A percentile compares a stretch with the other conserved stretches of the same genome.
Evolutionary conservation across 805 yeast species (phyloP).

Genomic region (Scheffersomyces spartinae): DNA sequence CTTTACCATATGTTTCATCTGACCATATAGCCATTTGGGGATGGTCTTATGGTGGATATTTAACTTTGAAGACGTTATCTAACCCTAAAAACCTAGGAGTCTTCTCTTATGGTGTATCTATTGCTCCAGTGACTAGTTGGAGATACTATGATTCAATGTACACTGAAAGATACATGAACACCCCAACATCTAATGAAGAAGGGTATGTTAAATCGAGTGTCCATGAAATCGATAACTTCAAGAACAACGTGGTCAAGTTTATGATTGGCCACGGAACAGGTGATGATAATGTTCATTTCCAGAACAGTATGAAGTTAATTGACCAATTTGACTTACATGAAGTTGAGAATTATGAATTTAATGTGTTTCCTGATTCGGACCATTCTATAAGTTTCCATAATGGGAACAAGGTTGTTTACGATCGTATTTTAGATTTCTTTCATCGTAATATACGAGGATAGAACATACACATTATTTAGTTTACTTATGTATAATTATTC

Average conservation of each 20-base stretch:
- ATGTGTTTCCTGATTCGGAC: constrained; percentile 73
- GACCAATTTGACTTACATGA: constrained; percentile 63
- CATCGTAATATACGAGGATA: too few species aligned
- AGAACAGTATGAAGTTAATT: constrained; percentile 67
- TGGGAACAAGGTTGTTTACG: constrained; percentile 59
- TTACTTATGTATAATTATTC: too few species aligned
- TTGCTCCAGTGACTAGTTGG: constrained; percentile 98
- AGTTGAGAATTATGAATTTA: constrained; percentile 75
- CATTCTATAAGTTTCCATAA: constrained; percentile 65
- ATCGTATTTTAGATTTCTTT: too few species aligned
- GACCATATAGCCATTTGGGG: constrained; percentile 84
- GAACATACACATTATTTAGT: too few species aligned
- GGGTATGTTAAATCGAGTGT: constrained; percentile 57
- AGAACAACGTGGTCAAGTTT: constrained; percentile 46
- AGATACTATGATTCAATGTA: constrained; percentile 81
- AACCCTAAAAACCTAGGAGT: constrained; percentile 56
- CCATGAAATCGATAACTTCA: constrained; percentile 43
- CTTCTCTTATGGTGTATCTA: constrained; percentile 86
- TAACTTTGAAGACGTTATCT: constrained; percentile 84
- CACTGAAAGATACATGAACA: constrained; percentile 90
- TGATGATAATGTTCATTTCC: constrained; percentile 95
- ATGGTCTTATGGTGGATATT: constrained; percentile 96
- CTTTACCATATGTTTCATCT: constrained; percentile 52
- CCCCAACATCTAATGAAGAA: constrained; percentile 53
- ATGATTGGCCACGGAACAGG: constrained; percentile 93